phyloP scores from a whole-genome alignment of 1,284 basidiomycete genomes.

The Fomitiporia mediterranea region DNA sequence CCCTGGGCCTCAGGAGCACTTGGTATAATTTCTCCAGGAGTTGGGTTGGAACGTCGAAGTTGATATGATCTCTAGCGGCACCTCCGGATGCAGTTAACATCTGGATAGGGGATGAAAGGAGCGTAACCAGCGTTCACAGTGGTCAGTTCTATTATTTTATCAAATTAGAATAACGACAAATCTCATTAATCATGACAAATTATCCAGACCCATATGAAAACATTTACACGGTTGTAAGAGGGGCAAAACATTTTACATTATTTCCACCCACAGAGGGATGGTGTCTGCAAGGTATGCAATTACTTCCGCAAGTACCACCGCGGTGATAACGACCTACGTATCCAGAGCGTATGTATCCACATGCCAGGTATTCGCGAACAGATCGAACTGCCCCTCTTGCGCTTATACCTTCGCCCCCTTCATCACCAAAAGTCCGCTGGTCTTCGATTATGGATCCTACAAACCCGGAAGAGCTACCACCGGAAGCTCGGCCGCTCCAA shows the following conservation, averaged over 20 bases:
- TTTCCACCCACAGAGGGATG: constrained; percentile 85
- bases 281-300: constrained; percentile 63
- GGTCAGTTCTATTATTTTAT: constrained; percentile 40
- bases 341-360: constrained; percentile 63
- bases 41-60: neutral
- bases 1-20: constrained; percentile 74
- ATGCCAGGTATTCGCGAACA: constrained; percentile 56
- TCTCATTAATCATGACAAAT: neutral
- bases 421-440: constrained; percentile 57
- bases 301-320: constrained; percentile 2
- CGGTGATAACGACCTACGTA: too few species aligned
- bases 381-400: constrained; percentile 33
- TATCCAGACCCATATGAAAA: constrained; percentile 85
- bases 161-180: neutral
- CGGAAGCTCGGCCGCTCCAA: constrained; percentile 55
- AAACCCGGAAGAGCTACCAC: constrained; percentile 38
- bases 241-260: constrained; percentile 80
- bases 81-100: constrained; percentile 85
- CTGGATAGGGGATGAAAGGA: constrained; percentile 80
- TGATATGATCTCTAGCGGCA: constrained; percentile 38
- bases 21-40: constrained; percentile 43
- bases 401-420: constrained; percentile 41
- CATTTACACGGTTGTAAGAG: constrained; percentile 81
- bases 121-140: constrained; percentile 81
- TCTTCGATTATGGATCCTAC: constrained; percentile 62